phyloP scores from a whole-genome alignment of 768 basidiomycete species.

The Pleurotus eryngii region DNA sequence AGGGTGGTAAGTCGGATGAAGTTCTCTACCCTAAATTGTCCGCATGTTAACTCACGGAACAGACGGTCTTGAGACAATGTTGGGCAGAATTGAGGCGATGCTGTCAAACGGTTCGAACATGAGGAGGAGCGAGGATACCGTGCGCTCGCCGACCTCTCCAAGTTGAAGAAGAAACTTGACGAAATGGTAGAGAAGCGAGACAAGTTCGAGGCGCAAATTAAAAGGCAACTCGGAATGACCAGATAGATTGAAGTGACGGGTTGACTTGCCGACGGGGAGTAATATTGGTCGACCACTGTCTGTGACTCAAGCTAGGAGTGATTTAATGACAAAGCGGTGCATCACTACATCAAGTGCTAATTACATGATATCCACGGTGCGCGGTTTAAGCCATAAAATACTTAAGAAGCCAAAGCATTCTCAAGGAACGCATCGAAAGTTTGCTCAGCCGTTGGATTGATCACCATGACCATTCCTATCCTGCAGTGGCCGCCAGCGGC shows the following conservation, averaged over 20 bases:
- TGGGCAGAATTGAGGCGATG: not conserved
- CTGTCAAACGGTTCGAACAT: not conserved
- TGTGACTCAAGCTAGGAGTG: not conserved
- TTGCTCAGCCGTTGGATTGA: constrained; percentile 12
- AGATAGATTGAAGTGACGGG: too few relatives aligned
- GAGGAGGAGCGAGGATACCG: not conserved
- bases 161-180: not conserved
- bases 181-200: not conserved
- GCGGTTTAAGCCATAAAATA: too few relatives aligned
- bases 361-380: too few relatives aligned
- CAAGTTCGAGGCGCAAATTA: not conserved
- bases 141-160: not conserved
- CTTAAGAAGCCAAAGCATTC: constrained; percentile 8
- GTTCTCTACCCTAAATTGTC: not conserved
- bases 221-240: not conserved
- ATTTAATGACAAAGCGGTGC: not conserved
- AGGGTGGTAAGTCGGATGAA: not conserved
- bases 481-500: constrained; percentile 14
- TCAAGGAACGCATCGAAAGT: constrained; percentile 11
- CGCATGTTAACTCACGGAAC: not conserved
- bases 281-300: too few relatives aligned
- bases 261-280: too few relatives aligned
- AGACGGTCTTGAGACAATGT: not conserved
- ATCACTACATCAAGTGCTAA: too few relatives aligned
- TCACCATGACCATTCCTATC: constrained; percentile 14